phyloP scores from a whole-genome alignment of 371 early-diverging fungal genomes.

The Massospora cicadina region DNA sequence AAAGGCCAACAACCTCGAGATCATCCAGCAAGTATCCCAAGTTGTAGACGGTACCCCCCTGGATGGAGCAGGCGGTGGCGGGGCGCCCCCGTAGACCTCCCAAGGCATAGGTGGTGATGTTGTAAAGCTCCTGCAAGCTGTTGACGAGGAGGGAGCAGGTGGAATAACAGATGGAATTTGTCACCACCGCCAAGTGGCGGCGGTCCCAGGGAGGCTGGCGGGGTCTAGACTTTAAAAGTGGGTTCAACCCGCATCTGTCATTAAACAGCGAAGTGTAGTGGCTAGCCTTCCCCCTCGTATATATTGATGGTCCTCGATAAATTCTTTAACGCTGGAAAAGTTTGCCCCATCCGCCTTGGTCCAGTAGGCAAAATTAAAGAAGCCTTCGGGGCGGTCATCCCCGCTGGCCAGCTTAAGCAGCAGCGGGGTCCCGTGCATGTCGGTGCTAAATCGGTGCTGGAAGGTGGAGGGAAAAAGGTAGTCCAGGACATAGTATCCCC shows the following conservation, averaged over 20 bases:
- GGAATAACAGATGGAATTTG: conserved; percentile 5
- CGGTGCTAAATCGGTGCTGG: neutral
- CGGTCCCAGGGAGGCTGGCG: neutral
- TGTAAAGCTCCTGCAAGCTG: conserved; percentile 6
- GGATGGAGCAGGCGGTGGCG: neutral
- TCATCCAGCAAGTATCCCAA: neutral
- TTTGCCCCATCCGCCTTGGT: neutral
- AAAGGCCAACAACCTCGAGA: neutral
- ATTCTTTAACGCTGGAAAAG: neutral
- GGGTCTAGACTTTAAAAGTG: neutral
- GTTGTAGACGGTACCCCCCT: conserved; percentile 7
- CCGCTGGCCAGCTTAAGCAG: neutral
- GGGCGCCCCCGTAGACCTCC: neutral
- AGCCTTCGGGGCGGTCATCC: neutral
- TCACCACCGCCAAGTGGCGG: neutral
- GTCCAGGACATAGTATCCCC: conserved; percentile 19
- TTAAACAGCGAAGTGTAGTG: neutral
- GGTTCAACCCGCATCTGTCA: conserved; percentile 1
- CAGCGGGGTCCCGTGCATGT: conserved; percentile 1
- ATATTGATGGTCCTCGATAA: neutral
- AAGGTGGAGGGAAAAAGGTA: conserved; percentile 15
- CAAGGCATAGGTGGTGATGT: neutral
- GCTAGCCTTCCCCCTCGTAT: neutral
- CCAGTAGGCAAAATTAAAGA: neutral
- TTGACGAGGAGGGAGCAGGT: conserved; percentile 5